Conservation (phyloP, 176 grass and related monocot genomes). For the Paspalum notatum region DNA sequence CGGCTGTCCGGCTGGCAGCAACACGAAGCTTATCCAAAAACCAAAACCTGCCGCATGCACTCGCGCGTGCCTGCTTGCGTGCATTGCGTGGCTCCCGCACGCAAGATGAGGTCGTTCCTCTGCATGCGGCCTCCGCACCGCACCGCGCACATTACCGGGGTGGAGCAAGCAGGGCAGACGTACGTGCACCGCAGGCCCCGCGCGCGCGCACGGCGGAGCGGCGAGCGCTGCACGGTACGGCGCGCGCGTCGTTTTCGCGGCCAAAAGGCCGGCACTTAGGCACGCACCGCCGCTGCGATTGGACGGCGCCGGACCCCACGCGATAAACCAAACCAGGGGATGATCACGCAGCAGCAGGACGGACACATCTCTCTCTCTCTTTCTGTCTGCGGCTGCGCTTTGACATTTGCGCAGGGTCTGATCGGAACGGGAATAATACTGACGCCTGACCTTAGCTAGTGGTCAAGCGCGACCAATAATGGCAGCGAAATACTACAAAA, state of each 20-base stretch:
- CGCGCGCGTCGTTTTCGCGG: constrained; percentile 35
- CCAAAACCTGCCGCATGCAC: too few relatives aligned
- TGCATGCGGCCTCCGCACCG: too few relatives aligned
- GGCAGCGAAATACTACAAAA: too few relatives aligned
- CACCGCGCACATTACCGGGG: too few relatives aligned
- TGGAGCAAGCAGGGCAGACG: too few relatives aligned
- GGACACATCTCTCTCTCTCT: neutral
- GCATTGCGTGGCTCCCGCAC: too few relatives aligned
- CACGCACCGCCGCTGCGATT: constrained; percentile 30
- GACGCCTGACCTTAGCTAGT: neutral
- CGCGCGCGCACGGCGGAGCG: too few relatives aligned
- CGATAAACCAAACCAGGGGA: constrained; percentile 4
- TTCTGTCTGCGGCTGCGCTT: constrained; percentile 28
- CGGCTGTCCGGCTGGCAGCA: too few relatives aligned
- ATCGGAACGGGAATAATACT: neutral
- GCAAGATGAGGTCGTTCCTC: too few relatives aligned
- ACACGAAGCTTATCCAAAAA: too few relatives aligned
- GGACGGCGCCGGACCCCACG: constrained; percentile 19
- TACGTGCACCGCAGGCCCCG: too few relatives aligned
- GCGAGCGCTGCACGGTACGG: neutral
- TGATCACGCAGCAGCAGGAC: neutral
- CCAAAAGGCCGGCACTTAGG: constrained; percentile 48
- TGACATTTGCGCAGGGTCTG: constrained; percentile 50
- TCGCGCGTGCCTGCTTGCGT: too few relatives aligned
- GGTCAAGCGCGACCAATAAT: constrained; percentile 31